Percentiles rank a stretch among this genome's conserved stretches.
These are phyloP conservation scores for Quercus parvula DNA, from an alignment of 306 rosid genomes.

Conservation along the genomic window DNA sequence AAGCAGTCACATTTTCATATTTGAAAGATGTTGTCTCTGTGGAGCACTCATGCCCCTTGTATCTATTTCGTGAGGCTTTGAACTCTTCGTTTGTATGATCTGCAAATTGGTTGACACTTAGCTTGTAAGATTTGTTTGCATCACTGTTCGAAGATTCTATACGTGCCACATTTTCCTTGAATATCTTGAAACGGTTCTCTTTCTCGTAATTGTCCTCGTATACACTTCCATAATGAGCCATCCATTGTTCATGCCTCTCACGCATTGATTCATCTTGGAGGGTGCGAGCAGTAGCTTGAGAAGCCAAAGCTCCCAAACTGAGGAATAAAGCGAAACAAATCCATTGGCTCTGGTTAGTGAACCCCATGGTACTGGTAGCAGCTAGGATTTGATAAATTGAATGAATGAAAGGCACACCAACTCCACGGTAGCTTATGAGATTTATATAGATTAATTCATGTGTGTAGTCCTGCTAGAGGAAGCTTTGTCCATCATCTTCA, in stretches of 20 bases:
- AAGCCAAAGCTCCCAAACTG: constrained; percentile 19
- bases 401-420: not conserved
- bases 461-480: not conserved
- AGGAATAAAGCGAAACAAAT: constrained; percentile 20
- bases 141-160: constrained; percentile 1
- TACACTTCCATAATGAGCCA: constrained; percentile 13
- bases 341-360: not conserved
- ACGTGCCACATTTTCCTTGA: constrained; percentile 16
- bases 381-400: not conserved
- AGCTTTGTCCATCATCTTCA: not conserved
- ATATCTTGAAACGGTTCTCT: constrained; percentile 21
- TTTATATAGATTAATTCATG: not conserved
- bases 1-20: constrained; percentile 6
- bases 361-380: constrained; percentile 21
- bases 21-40: constrained; percentile 10
- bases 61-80: constrained; percentile 7
- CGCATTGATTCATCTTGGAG: constrained; percentile 30
- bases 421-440: not conserved
- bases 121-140: constrained; percentile 20
- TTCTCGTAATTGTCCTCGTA: constrained; percentile 20
- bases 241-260: constrained; percentile 40
- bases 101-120: constrained; percentile 22
- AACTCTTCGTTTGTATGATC: constrained; percentile 36
- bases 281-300: constrained; percentile 31
- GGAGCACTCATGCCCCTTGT: constrained; percentile 13